Evolutionary conservation across 805 yeast genomes (phyloP), one percentile per base, ranked within the genome.

Genomic region (Saccharomycopsis guyanensis): DNA sequence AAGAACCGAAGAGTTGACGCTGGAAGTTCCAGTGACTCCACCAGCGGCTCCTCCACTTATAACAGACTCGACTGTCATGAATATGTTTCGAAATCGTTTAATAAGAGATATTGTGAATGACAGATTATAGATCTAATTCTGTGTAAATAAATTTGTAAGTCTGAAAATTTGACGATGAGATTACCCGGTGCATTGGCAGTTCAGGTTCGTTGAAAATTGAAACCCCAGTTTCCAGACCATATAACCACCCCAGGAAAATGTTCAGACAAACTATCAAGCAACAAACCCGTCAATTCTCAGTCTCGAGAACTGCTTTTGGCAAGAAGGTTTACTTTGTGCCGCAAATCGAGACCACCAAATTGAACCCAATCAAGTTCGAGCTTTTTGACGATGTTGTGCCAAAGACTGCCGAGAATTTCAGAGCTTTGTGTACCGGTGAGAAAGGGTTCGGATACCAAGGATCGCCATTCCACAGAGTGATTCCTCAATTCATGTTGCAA

Each of bases 391-490:
- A 80, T 54, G 72, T 82, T 27, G 95, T 83, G 10, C 96, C 96
- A 43, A 82, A 78, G 60, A 87, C 96, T 0, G 83, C 91, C 10
- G 95, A 86, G 58, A 88, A 88, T 67, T 89, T 89, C 71, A 73
- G 87, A 50, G 86, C 91, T 3, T 68, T 91, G 47, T 82, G 94
- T 65, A 82, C 95, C 32, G 97, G 97, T 22, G 95, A 86, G 59
- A 80, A 82, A 57, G 94, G 93, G 8, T 69, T 86, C 52, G 68
- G 71, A 45, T 93, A 78, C 71, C 84, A 86, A 63, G 86, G 86
- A 22, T 83, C 94, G 10, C 65, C 73, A n/a, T 91, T 91, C 72
- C 98, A 91, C 67, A 75, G 98, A 50, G 86, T 91, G 35, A 93
- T 91, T 63, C 81, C 82, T 60, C 77, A 76, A 48, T 88, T 88